Conservation (phyloP, 192 early-diverging fungal genomes). For the Mortierella claussenii region DNA sequence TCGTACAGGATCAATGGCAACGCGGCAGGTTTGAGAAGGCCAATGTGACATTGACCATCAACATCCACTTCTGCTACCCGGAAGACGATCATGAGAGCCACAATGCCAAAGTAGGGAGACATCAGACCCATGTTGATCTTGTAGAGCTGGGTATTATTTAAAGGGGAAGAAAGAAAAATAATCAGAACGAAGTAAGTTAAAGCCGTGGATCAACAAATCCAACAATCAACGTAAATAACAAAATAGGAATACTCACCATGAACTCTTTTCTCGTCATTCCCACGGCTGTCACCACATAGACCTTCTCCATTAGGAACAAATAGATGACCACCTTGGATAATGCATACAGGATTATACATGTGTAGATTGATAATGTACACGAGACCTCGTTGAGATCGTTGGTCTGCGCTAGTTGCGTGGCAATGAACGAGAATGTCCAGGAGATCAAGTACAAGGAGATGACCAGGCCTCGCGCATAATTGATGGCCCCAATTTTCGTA, state of each 20-base stretch:
- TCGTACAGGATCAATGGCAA: conserved; percentile 28
- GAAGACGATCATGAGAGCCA: conserved; percentile 11
- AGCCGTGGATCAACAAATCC: too few species aligned
- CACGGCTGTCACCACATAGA: conserved; percentile 36
- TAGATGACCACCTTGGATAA: conserved; percentile 56
- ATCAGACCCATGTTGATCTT: conserved; percentile 25
- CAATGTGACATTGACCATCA: conserved; percentile 19
- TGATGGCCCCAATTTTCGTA: conserved; percentile 26
- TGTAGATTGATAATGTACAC: conserved; percentile 28
- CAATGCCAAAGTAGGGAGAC: conserved; percentile 20
- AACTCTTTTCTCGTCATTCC: conserved; percentile 28
- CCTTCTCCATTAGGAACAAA: conserved; percentile 57
- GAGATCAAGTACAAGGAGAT: conserved; percentile 50
- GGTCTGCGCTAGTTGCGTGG: conserved; percentile 36
- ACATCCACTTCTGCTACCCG: conserved; percentile 1
- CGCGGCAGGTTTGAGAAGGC: background rate
- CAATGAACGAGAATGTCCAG: conserved; percentile 54
- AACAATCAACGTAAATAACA: too few species aligned
- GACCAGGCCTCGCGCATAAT: conserved; percentile 57
- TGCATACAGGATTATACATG: conserved; percentile 52
- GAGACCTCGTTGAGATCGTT: conserved; percentile 27
- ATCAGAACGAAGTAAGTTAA: too few species aligned
- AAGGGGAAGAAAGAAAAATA: background rate
- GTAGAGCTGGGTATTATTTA: conserved; percentile 11
- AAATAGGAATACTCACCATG: conserved; percentile 33